Conservation (phyloP, 768 basidiomycete species). For the Xerocomellus chrysenteron region DNA sequence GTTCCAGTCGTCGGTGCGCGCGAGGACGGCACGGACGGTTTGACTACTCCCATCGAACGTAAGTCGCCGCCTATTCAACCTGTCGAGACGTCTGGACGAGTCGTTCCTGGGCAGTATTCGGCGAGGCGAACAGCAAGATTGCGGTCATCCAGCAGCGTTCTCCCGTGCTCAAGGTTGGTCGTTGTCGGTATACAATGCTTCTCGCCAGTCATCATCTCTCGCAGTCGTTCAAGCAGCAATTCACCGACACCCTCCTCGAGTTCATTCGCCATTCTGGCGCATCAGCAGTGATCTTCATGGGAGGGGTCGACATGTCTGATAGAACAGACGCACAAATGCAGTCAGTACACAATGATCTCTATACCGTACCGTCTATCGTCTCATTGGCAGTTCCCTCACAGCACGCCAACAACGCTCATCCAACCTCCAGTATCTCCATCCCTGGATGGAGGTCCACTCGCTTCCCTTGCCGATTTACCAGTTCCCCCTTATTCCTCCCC, state of each 20-base stretch:
- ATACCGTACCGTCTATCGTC: neutral
- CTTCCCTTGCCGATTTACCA: constrained; percentile 44
- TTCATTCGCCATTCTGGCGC: constrained; percentile 55
- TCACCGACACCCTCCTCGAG: constrained; percentile 52
- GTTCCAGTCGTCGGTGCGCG: constrained; percentile 73
- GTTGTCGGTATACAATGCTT: neutral
- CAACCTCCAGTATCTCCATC: constrained; percentile 43
- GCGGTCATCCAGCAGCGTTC: constrained; percentile 76
- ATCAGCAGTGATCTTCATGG: constrained; percentile 58
- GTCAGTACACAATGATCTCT: constrained; percentile 41
- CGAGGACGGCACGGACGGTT: constrained; percentile 57
- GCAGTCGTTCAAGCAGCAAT: constrained; percentile 68
- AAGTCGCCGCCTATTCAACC: constrained; percentile 24
- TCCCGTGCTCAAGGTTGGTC: constrained; percentile 68
- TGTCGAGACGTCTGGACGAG: neutral
- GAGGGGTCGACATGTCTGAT: constrained; percentile 73
- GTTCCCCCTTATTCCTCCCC: constrained; percentile 57
- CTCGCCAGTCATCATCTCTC: neutral
- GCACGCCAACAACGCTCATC: constrained; percentile 66
- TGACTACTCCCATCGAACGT: constrained; percentile 80
- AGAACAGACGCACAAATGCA: constrained; percentile 77
- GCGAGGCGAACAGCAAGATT: constrained; percentile 47
- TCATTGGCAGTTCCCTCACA: constrained; percentile 25
- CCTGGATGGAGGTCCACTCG: constrained; percentile 44
- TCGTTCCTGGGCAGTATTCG: constrained; percentile 53